A percentile compares a stretch with the other conserved stretches of the same genome.
Conservation (phyloP, 371 early-diverging fungal species). For the Rhizopus delemar region DNA sequence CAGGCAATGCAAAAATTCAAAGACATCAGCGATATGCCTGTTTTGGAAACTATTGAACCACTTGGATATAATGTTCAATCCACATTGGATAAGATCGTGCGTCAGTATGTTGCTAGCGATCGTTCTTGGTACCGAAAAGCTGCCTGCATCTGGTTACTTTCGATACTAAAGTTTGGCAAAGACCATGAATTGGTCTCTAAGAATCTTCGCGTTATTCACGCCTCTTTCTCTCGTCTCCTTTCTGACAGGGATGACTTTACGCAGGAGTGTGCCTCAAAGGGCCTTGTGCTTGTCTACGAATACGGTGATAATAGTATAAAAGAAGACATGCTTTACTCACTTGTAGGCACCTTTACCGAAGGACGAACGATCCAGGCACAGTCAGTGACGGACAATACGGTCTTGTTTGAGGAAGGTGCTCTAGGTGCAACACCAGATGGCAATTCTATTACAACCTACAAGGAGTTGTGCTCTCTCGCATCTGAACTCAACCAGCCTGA, state of each 20-base stretch:
- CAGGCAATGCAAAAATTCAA: slow-evolving; percentile 66
- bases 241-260: slow-evolving; percentile 83
- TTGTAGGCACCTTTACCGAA: slow-evolving; percentile 65
- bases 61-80: slow-evolving; percentile 26
- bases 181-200: slow-evolving; percentile 46
- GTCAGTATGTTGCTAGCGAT: slow-evolving; percentile 48
- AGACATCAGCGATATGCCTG: slow-evolving; percentile 57
- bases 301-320: slow-evolving; percentile 74
- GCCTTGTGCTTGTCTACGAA: slow-evolving; percentile 86
- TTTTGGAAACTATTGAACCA: slow-evolving; percentile 14
- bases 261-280: slow-evolving; percentile 85
- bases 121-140: slow-evolving; percentile 75
- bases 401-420: slow-evolving; percentile 70
- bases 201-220: slow-evolving; percentile 61
- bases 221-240: slow-evolving; percentile 75
- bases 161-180: slow-evolving; percentile 79
- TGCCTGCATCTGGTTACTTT: slow-evolving; percentile 83
- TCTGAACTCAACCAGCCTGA: slow-evolving; percentile 93
- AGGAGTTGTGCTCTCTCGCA: slow-evolving; percentile 83
- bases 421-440: slow-evolving; percentile 85
- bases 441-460: slow-evolving; percentile 78
- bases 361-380: slow-evolving; percentile 61
- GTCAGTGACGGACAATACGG: slow-evolving; percentile 77
- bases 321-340: slow-evolving; percentile 62
- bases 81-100: slow-evolving; percentile 58